Base-by-base conservation (phyloP, 768 basidiomycete species). In the Suillus subluteus region DNA sequence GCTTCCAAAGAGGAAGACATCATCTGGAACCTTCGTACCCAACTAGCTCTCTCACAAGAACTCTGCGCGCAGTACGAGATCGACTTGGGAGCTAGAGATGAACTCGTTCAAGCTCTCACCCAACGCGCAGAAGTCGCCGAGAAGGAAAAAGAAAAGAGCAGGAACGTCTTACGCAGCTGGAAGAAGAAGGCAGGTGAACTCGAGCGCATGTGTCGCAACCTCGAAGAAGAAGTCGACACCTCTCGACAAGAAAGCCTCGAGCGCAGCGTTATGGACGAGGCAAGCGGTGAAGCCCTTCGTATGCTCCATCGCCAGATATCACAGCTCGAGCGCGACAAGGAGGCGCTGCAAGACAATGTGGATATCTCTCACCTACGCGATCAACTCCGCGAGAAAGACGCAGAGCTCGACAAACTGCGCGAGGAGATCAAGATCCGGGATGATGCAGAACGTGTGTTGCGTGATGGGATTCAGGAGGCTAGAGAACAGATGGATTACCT, bases 211-310 rank as follows among this genome's bases (percentile, higher is more conserved):
- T 88, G 89, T 62, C 83, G 87, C 18, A 79, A 82, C 65, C 81
- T 91, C 38, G 91, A 97, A 80, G 95, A 96, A 73, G 92, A 96
- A 73, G 91, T 96, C 37, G 96, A 98, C 67, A 83, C 86, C 8
- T 91, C 91, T 52, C 83, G 95, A 48, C 88, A 92, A 70, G 92
- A 93, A 72, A 92, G 90, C 71, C 80, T 94, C 76, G 91, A 92
- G 67, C 81, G 89, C 23, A 92, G 94, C 68, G 79, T 96, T 48
- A 96, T 97, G 83, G 91, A 92, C 71, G 90, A 89, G 69, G 90
- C 92, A 2, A 92, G 91, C 66, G 85, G 90, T 2, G 88, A 89
- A 76, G 94, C 90, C 38, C 80, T 98, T 73, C 83, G 92, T 55
- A 88, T 88, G 78, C 83, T 98, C 54, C 93, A 98, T 72, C 78